Evolutionary conservation across 345 rosid species (phyloP).

Genomic region (Pelargonium nanum): DNA sequence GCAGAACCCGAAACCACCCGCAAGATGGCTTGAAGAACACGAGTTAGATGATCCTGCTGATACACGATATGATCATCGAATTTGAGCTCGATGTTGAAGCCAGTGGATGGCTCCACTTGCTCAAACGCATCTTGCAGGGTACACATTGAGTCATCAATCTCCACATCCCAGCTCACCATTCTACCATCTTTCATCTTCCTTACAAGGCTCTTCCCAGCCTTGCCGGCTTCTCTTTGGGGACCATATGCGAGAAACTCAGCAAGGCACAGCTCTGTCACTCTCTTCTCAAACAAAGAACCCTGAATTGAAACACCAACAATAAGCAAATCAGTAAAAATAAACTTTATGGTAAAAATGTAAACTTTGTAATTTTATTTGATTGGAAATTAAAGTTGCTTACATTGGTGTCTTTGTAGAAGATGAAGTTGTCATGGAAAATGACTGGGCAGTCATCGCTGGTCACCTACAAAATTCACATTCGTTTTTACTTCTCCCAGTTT

Average conservation of each 20-base stretch:
- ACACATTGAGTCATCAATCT: constrained; percentile 59
- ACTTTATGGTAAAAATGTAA: background rate
- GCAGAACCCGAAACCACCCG: constrained; percentile 57
- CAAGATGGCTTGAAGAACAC: constrained; percentile 49
- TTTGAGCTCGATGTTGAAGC: constrained; percentile 87
- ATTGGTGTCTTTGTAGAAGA: constrained; percentile 65
- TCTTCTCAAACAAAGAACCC: constrained; percentile 66
- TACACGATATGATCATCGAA: constrained; percentile 76
- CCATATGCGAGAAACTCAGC: constrained; percentile 71
- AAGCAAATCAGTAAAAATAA: background rate
- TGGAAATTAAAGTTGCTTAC: constrained; percentile 51
- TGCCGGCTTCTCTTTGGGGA: constrained; percentile 44
- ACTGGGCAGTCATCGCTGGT: constrained; percentile 86
- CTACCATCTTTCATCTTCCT: constrained; percentile 75
- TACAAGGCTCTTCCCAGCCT: constrained; percentile 40
- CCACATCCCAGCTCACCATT: constrained; percentile 58
- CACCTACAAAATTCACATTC: constrained; percentile 54
- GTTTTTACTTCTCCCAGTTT: constrained; percentile 13
- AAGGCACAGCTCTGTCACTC: constrained; percentile 60
- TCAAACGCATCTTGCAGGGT: constrained; percentile 73
- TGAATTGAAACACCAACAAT: constrained; percentile 17
- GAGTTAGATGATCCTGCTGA: constrained; percentile 41
- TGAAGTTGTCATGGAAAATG: constrained; percentile 82
- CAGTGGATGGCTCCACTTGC: constrained; percentile 54
- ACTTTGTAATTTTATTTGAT: too few species aligned